These are phyloP conservation scores for Saccharum hybrid DNA, from an alignment of 202 grass and related monocot genomes.

Conservation along the genomic window DNA sequence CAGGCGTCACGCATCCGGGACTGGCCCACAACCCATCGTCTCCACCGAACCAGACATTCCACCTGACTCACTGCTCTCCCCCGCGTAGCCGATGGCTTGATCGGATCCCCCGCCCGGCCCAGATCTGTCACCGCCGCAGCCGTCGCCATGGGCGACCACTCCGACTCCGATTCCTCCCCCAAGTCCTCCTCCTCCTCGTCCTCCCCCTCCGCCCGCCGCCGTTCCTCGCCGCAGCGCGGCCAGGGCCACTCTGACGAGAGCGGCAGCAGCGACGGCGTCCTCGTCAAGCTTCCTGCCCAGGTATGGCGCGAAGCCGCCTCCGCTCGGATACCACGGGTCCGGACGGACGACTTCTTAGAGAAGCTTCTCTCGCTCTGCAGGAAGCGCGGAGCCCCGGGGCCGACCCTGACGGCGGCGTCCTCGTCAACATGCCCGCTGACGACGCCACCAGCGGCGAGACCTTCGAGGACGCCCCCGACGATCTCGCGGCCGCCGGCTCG, in stretches of 20 bases:
- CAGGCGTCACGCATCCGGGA: neutral
- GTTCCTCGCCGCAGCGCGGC: constrained; percentile 38
- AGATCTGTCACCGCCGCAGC: constrained; percentile 44
- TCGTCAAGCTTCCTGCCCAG: constrained; percentile 92
- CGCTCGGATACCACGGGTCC: neutral
- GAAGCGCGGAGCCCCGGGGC: constrained; percentile 63
- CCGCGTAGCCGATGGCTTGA: constrained; percentile 52
- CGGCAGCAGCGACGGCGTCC: constrained; percentile 95
- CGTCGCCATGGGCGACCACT: constrained; percentile 65
- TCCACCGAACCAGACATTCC: constrained; percentile 35
- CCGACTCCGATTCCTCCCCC: constrained; percentile 81
- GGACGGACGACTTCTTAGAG: constrained; percentile 15
- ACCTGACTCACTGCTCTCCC: constrained; percentile 27
- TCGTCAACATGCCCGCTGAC: constrained; percentile 73
- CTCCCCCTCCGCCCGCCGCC: constrained; percentile 31
- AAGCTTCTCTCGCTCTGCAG: constrained; percentile 47
- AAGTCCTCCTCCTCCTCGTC: constrained; percentile 61
- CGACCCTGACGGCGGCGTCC: constrained; percentile 71
- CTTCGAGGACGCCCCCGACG: constrained; percentile 90
- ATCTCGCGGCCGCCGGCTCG: constrained; percentile 42
- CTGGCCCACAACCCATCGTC: constrained; percentile 48
- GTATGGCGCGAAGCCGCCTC: constrained; percentile 36
- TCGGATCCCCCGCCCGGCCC: constrained; percentile 44
- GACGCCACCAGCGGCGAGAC: constrained; percentile 74
- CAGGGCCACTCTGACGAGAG: constrained; percentile 79